phyloP scores from a whole-genome alignment of 2,329 filamentous ascomycete species.

The Ampelomyces quisqualis region DNA sequence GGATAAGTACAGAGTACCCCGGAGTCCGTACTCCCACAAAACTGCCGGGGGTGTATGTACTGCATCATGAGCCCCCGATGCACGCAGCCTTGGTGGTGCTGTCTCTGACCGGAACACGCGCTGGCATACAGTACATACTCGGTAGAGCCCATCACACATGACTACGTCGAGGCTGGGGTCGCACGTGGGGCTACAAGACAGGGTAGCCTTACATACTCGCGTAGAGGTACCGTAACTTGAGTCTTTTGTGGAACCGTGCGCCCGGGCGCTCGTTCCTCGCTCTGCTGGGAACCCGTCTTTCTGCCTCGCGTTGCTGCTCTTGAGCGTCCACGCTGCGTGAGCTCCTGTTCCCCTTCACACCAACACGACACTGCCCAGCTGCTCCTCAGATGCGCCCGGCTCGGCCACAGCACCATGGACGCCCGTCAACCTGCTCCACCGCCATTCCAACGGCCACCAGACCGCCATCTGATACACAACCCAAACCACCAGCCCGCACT shows the following conservation, averaged over 20 bases:
- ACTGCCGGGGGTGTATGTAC: too few relatives aligned
- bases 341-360: not conserved
- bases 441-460: constrained; percentile 42
- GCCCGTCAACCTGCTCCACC: constrained; percentile 43
- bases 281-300: not conserved
- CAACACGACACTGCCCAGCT: not conserved
- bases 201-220: too few relatives aligned
- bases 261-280: not conserved
- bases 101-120: not conserved
- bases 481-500: constrained; percentile 51
- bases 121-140: not conserved
- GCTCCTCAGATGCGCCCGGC: constrained; percentile 16
- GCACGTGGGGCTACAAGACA: not conserved
- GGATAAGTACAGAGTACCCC: too few relatives aligned
- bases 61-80: not conserved
- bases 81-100: not conserved
- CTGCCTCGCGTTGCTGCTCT: not conserved
- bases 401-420: constrained; percentile 35
- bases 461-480: constrained; percentile 55
- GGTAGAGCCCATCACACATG: constrained; percentile 1
- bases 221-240: too few relatives aligned
- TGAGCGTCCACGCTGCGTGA: not conserved
- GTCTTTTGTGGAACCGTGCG: not conserved
- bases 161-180: not conserved
- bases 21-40: not conserved